Conservation (phyloP, 345 rosid species). For the Aquilaria sinensis region DNA sequence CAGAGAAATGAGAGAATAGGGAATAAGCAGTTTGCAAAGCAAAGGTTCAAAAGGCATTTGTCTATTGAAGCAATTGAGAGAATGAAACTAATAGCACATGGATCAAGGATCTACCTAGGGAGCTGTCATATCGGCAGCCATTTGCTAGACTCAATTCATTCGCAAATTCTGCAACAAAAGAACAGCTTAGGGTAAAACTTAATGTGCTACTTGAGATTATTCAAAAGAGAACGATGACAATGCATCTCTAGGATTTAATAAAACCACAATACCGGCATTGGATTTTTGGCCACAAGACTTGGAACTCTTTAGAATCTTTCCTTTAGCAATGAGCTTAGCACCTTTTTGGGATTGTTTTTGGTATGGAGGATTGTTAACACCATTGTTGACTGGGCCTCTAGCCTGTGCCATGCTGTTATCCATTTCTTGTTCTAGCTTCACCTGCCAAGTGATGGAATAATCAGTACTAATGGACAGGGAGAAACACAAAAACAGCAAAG, state of each 20-base stretch:
- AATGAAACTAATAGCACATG: not conserved
- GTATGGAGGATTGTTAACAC: slow-evolving; percentile 16
- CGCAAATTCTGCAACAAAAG: slow-evolving; percentile 29
- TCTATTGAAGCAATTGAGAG: too few species aligned
- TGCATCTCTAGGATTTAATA: not conserved
- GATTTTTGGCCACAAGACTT: slow-evolving; percentile 24
- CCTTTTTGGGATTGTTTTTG: slow-evolving; percentile 23
- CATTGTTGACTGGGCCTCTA: slow-evolving; percentile 17
- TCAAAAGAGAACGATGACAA: not conserved
- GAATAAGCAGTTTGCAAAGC: not conserved
- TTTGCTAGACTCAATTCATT: slow-evolving; percentile 29
- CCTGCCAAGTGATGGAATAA: slow-evolving; percentile 24
- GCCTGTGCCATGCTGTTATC: slow-evolving; percentile 24
- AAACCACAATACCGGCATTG: slow-evolving; percentile 32
- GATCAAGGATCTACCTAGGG: slow-evolving; percentile 39
- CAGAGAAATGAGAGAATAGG: not conserved
- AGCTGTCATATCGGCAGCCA: slow-evolving; percentile 65
- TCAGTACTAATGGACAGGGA: slow-evolving; percentile 4
- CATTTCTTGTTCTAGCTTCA: slow-evolving; percentile 24
- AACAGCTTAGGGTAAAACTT: slow-evolving; percentile 8
- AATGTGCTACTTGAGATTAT: not conserved
- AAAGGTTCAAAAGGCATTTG: too few species aligned
- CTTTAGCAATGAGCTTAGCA: slow-evolving; percentile 27
- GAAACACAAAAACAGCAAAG: not conserved
- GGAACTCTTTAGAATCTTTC: slow-evolving; percentile 29